Percentiles rank a stretch among this genome's conserved stretches.
Evolutionary conservation across 2,329 filamentous ascomycete species (phyloP).

Genomic region (Biscogniauxia mediterranea): DNA sequence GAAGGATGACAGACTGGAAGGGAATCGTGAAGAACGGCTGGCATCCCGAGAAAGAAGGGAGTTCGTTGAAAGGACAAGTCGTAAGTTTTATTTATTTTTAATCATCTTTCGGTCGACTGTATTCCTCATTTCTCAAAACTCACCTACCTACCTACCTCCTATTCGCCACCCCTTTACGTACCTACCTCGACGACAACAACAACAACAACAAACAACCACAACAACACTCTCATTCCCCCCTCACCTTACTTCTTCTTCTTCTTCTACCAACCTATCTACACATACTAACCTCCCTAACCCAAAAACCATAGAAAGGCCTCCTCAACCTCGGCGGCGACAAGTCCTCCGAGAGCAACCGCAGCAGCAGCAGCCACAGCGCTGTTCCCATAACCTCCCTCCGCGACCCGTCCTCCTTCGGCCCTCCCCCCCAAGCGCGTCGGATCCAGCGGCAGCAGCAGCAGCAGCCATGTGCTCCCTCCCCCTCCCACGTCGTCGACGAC

Average conservation of each 20-base stretch:
- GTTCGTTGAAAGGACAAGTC: slow-evolving; percentile 43
- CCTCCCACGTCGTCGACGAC: slow-evolving; percentile 29
- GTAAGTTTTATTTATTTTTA: slow-evolving; percentile 35
- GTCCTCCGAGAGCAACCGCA: slow-evolving; percentile 13
- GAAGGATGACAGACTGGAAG: slow-evolving; percentile 46
- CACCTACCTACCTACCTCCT: too few relatives aligned
- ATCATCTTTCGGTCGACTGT: too few relatives aligned
- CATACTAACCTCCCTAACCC: slow-evolving; percentile 8
- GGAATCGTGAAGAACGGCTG: slow-evolving; percentile 51
- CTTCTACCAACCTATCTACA: neutral
- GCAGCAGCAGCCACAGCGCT: slow-evolving; percentile 36
- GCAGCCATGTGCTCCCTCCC: slow-evolving; percentile 11
- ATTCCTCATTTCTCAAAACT: too few relatives aligned
- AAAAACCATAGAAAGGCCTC: slow-evolving; percentile 41
- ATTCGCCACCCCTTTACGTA: too few relatives aligned
- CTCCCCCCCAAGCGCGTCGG: slow-evolving; percentile 67
- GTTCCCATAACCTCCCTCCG: slow-evolving; percentile 67
- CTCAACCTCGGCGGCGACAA: slow-evolving; percentile 41
- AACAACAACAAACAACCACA: neutral
- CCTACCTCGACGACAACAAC: too few relatives aligned
- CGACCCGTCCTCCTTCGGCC: slow-evolving; percentile 76
- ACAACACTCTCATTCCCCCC: slow-evolving; percentile 3
- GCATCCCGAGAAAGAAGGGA: slow-evolving; percentile 48
- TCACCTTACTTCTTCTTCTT: neutral
- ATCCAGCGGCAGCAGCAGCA: slow-evolving; percentile 8